A percentile compares a stretch with the other conserved stretches of the same genome.
Conservation (phyloP, 495 filamentous ascomycete genomes). For the Clohesyomyces aquaticus region DNA sequence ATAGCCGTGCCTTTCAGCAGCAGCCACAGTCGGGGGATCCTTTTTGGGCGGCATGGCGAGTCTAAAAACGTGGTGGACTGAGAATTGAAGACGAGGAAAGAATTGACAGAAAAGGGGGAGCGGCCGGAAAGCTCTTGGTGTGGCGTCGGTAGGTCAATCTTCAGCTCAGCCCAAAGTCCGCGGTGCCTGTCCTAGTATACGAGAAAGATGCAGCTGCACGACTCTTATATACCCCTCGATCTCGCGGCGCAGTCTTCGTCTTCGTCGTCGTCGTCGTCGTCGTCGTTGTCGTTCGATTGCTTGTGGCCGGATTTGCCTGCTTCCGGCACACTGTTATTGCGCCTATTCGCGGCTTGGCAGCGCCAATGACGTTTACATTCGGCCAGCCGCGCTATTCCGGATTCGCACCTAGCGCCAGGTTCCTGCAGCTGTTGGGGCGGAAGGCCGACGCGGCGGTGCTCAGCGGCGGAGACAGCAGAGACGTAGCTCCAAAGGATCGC, state of each 20-base stretch:
- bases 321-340: too few species aligned
- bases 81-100: background rate
- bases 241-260: background rate
- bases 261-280: too few species aligned
- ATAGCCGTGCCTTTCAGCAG: constrained; percentile 57
- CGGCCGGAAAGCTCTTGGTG: background rate
- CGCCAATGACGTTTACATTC: constrained; percentile 13
- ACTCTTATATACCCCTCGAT: constrained; percentile 5
- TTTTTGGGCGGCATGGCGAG: constrained; percentile 36
- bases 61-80: background rate
- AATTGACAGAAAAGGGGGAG: constrained; percentile 6
- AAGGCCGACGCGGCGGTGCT: constrained; percentile 2
- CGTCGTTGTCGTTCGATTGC: too few species aligned
- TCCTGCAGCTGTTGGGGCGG: constrained; percentile 6
- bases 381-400: background rate
- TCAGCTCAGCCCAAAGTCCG: too few species aligned
- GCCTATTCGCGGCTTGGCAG: background rate
- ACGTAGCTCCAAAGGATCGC: background rate
- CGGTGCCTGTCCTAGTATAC: too few species aligned
- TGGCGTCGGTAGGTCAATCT: too few species aligned
- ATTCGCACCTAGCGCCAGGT: constrained; percentile 11
- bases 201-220: background rate
- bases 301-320: background rate
- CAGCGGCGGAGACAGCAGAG: background rate
- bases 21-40: constrained; percentile 18